Evolutionary conservation across 345 rosid species (phyloP).

Genomic region (Camelina laxa): DNA sequence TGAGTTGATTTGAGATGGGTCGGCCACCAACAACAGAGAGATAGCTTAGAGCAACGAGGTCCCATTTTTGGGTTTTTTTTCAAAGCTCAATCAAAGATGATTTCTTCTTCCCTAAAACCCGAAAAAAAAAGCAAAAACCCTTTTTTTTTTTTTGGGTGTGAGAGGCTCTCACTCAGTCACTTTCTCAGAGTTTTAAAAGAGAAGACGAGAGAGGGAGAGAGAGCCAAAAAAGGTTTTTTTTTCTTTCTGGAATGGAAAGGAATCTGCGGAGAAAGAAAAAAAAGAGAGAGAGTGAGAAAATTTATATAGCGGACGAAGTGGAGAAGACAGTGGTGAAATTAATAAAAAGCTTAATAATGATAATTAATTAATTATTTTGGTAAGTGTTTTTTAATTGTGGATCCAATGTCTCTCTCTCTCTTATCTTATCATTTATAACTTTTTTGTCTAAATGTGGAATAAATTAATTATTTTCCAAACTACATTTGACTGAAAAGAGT

Average conservation of each 20-base stretch:
- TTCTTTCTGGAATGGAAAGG: conserved; percentile 33
- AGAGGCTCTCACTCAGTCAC: conserved; percentile 18
- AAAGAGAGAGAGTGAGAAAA: conserved; percentile 35
- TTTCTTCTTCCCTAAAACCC: conserved; percentile 25
- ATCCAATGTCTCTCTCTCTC: conserved; percentile 48
- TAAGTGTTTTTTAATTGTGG: conserved; percentile 42
- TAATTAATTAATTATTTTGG: neutral
- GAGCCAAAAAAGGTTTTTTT: neutral
- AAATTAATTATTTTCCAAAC: too few species aligned
- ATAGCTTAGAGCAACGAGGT: conserved; percentile 86
- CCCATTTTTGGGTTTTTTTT: conserved; percentile 61
- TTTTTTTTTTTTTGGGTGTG: neutral
- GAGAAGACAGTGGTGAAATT: conserved; percentile 43
- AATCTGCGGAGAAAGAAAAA: conserved; percentile 39
- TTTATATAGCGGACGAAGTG: conserved; percentile 36
- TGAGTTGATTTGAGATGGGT: conserved; percentile 66
- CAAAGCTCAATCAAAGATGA: neutral
- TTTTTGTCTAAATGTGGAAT: too few species aligned
- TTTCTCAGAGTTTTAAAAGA: conserved; percentile 4
- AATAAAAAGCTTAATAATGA: conserved; percentile 28
- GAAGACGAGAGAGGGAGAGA: neutral
- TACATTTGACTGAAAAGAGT: too few species aligned
- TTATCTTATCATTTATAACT: conserved; percentile 4
- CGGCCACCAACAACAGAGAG: conserved; percentile 90
- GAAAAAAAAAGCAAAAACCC: conserved; percentile 39